These are phyloP conservation scores for Daldinia sp. DNA, from an alignment of 2,329 filamentous ascomycete species.

Conservation along the genomic window DNA sequence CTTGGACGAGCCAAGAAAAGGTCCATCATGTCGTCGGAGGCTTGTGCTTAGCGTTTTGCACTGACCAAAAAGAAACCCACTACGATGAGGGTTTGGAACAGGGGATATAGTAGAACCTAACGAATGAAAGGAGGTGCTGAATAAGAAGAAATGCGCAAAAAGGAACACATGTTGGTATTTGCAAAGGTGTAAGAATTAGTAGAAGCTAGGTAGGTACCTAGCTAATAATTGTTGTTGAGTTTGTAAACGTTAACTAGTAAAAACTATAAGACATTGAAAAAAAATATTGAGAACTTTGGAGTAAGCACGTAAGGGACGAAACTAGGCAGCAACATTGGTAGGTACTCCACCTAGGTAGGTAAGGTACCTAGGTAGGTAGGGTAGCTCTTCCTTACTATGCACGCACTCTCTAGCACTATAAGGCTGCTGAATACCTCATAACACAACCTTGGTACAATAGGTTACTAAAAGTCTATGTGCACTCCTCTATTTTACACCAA, in stretches of 20 bases:
- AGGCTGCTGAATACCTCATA: not conserved
- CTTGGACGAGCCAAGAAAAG: constrained; percentile 25
- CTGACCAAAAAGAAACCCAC: constrained; percentile 3
- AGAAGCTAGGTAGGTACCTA: too few relatives aligned
- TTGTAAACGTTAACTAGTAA: not conserved
- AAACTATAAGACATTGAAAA: not conserved
- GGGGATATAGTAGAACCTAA: not conserved
- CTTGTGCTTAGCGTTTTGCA: constrained; percentile 30
- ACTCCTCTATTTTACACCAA: too few relatives aligned
- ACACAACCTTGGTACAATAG: too few relatives aligned
- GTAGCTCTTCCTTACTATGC: not conserved
- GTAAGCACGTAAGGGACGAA: not conserved
- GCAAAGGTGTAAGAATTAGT: too few relatives aligned
- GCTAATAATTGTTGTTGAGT: not conserved
- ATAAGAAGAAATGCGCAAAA: not conserved
- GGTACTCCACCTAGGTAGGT: too few relatives aligned
- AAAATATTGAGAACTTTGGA: not conserved
- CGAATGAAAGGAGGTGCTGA: not conserved
- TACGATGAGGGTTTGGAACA: not conserved
- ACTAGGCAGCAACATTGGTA: not conserved
- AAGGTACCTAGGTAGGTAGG: too few relatives aligned
- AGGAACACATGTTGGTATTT: not conserved
- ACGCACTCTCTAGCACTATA: not conserved
- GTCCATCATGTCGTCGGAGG: constrained; percentile 22
- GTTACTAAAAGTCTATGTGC: too few relatives aligned